Conservation (phyloP, 805 yeast species). For the Lipomyces mesembrius region DNA sequence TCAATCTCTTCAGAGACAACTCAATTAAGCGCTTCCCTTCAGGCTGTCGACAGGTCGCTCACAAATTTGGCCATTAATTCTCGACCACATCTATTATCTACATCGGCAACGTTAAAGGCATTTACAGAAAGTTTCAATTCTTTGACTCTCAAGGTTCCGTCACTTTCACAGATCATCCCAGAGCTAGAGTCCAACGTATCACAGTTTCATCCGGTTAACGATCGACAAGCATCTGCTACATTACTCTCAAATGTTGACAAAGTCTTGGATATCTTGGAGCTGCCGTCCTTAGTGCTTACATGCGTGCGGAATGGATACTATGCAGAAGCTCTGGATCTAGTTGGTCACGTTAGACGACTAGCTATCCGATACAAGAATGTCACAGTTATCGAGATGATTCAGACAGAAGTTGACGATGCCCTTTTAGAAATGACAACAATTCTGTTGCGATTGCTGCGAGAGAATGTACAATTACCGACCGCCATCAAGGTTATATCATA, state of each 20-base stretch:
- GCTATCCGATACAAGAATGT: slow-evolving; percentile 69
- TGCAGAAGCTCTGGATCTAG: slow-evolving; percentile 85
- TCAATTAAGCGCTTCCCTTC: slow-evolving; percentile 30
- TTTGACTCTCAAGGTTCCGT: slow-evolving; percentile 31
- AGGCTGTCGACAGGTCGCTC: slow-evolving; percentile 36
- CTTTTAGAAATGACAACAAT: slow-evolving; percentile 70
- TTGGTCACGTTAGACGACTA: slow-evolving; percentile 71
- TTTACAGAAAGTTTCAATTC: slow-evolving; percentile 37
- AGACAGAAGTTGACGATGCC: slow-evolving; percentile 55
- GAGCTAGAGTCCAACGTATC: slow-evolving; percentile 21
- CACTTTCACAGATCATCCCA: slow-evolving; percentile 22
- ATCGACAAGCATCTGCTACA: slow-evolving; percentile 42
- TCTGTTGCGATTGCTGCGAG: slow-evolving; percentile 67
- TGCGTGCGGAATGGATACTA: slow-evolving; percentile 86
- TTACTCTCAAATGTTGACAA: slow-evolving; percentile 68
- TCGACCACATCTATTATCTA: slow-evolving; percentile 31
- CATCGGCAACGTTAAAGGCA: slow-evolving; percentile 34
- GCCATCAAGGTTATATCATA: slow-evolving; percentile 79
- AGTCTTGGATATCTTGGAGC: slow-evolving; percentile 75
- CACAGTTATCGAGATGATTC: slow-evolving; percentile 57
- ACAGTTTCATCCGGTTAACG: slow-evolving; percentile 31
- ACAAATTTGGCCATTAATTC: slow-evolving; percentile 28
- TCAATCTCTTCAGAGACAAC: slow-evolving; percentile 36
- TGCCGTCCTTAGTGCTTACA: slow-evolving; percentile 81
- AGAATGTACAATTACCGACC: slow-evolving; percentile 78